Percentiles rank a stretch among this genome's conserved stretches.
These are phyloP conservation scores for Coniella vitis DNA, from an alignment of 2,329 filamentous ascomycete genomes.

Conservation along the genomic window DNA sequence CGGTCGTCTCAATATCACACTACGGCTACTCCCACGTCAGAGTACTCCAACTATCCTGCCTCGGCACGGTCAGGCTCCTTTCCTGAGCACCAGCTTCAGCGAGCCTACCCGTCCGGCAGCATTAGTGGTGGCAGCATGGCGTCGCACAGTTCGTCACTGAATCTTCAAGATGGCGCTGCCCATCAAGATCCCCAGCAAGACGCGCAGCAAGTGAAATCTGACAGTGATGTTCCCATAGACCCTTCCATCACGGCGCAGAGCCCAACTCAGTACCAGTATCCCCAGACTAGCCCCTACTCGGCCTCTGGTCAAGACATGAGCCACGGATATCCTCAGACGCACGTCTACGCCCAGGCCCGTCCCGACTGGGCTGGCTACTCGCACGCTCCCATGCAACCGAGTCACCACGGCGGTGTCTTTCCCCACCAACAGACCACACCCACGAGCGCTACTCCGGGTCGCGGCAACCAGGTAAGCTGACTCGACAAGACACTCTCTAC, in stretches of 20 bases:
- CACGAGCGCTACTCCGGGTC: slow-evolving; percentile 42
- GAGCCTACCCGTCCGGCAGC: slow-evolving; percentile 66
- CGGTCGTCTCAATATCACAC: slow-evolving; percentile 64
- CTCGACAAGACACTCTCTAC: not conserved
- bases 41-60: slow-evolving; percentile 73
- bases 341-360: slow-evolving; percentile 57
- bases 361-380: slow-evolving; percentile 70
- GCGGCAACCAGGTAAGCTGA: slow-evolving; percentile 53
- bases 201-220: slow-evolving; percentile 75
- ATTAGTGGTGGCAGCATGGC: slow-evolving; percentile 83
- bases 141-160: slow-evolving; percentile 94
- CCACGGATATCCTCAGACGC: slow-evolving; percentile 62
- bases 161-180: slow-evolving; percentile 68
- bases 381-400: slow-evolving; percentile 42
- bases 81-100: slow-evolving; percentile 73
- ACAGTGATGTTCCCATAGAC: slow-evolving; percentile 98
- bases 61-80: slow-evolving; percentile 77
- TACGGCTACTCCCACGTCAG: slow-evolving; percentile 78
- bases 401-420: slow-evolving; percentile 42
- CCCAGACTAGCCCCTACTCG: slow-evolving; percentile 60
- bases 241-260: slow-evolving; percentile 90
- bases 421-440: slow-evolving; percentile 44
- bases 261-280: slow-evolving; percentile 49
- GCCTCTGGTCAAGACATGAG: slow-evolving; percentile 79
- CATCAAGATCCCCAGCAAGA: slow-evolving; percentile 61